Conservation (phyloP, 352 stramenopile genomes). For the Globisporangium barbulae region DNA sequence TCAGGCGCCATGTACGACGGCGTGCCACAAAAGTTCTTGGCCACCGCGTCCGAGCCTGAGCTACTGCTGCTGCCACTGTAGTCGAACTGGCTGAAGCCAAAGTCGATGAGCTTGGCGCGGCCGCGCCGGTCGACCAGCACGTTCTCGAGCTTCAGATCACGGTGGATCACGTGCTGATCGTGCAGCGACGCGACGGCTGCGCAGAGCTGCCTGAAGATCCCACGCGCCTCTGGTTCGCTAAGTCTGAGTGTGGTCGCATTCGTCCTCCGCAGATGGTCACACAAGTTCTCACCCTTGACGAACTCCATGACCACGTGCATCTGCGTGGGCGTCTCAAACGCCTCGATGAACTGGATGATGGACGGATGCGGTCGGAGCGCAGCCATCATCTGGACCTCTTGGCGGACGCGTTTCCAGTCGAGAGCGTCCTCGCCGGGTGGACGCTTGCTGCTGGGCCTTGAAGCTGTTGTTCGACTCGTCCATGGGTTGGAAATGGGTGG, state of each 20-base stretch:
- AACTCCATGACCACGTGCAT: slow-evolving; percentile 61
- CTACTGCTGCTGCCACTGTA: slow-evolving; percentile 19
- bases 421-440: slow-evolving; percentile 23
- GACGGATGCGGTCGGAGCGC: slow-evolving; percentile 33
- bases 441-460: not conserved
- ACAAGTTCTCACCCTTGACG: slow-evolving; percentile 36
- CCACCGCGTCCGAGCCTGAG: slow-evolving; percentile 22
- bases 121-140: slow-evolving; percentile 44
- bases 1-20: slow-evolving; percentile 82
- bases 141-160: slow-evolving; percentile 80
- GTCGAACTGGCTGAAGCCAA: slow-evolving; percentile 67
- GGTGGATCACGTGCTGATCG: slow-evolving; percentile 52
- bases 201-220: slow-evolving; percentile 43
- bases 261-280: slow-evolving; percentile 32
- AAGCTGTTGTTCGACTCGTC: not conserved
- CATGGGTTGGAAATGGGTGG: slow-evolving; percentile 8
- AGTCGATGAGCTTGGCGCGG: slow-evolving; percentile 53
- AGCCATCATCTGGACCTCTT: slow-evolving; percentile 50
- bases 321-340: slow-evolving; percentile 52
- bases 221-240: slow-evolving; percentile 27
- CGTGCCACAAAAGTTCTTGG: slow-evolving; percentile 77
- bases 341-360: slow-evolving; percentile 51
- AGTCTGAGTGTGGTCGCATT: slow-evolving; percentile 27
- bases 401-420: slow-evolving; percentile 60
- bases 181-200: slow-evolving; percentile 42